phyloP scores from a whole-genome alignment of 768 basidiomycete genomes.

The Termitomyces titanicus region DNA sequence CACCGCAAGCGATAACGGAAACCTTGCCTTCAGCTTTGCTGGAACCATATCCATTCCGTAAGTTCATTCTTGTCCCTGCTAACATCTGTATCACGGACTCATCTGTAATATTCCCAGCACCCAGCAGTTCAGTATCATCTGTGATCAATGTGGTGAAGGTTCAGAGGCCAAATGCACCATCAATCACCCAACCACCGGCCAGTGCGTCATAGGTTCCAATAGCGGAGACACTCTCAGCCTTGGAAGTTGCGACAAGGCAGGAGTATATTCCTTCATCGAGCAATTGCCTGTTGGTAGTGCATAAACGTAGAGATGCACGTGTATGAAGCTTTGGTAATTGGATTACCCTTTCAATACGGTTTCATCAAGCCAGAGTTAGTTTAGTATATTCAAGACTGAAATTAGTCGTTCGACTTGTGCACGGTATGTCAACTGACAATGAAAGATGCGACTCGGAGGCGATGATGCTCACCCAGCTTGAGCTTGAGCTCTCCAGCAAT shows the following conservation, averaged over 20 bases:
- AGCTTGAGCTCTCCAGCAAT: no score
- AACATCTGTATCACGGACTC: neutral
- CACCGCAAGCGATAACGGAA: constrained; percentile 7
- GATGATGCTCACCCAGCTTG: no score
- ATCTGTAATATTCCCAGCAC: neutral
- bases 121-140: constrained; percentile 15
- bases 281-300: neutral
- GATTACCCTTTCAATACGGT: no score
- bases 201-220: constrained; percentile 9
- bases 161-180: constrained; percentile 5
- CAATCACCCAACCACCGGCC: constrained; percentile 7
- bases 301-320: neutral
- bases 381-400: no score
- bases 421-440: no score
- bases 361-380: no score
- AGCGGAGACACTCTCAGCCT: constrained; percentile 7
- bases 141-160: constrained; percentile 6
- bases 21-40: constrained; percentile 3
- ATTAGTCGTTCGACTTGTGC: no score
- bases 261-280: constrained; percentile 6
- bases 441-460: no score
- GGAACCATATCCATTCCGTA: constrained; percentile 2
- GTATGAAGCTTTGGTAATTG: no score
- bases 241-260: constrained; percentile 8
- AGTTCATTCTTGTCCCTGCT: neutral